These are phyloP conservation scores for Cucurbitaria berberidis DNA, from an alignment of 2,329 filamentous ascomycete species.

Conservation along the genomic window DNA sequence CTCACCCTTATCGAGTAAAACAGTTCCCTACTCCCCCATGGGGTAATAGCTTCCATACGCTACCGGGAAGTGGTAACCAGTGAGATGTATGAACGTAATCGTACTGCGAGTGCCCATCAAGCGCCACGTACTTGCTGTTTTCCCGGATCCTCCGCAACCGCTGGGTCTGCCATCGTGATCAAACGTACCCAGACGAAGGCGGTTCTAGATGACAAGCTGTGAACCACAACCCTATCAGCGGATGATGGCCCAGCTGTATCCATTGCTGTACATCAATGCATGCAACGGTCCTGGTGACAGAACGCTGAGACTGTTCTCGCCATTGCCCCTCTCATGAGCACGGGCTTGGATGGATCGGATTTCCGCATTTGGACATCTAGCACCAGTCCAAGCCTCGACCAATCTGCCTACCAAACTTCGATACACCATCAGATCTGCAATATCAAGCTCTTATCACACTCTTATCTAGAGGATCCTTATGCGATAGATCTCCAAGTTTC, in stretches of 20 bases:
- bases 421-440: conserved; percentile 16
- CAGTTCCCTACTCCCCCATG: conserved; percentile 30
- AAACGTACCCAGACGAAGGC: conserved; percentile 11
- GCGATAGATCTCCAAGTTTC: conserved; percentile 9
- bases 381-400: conserved; percentile 24
- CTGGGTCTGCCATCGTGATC: conserved; percentile 33
- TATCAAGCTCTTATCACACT: conserved; percentile 19
- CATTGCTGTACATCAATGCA: conserved; percentile 18
- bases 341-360: conserved; percentile 38
- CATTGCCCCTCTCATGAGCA: conserved; percentile 34
- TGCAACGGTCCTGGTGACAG: conserved; percentile 28
- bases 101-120: conserved; percentile 22
- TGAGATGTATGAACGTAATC: conserved; percentile 36
- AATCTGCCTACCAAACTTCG: conserved; percentile 22
- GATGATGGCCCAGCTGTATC: conserved; percentile 12
- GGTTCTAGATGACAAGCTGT: conserved; percentile 11
- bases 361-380: conserved; percentile 36
- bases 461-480: conserved; percentile 15
- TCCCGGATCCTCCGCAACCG: conserved; percentile 12
- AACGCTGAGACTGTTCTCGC: conserved; percentile 29
- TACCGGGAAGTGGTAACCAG: conserved; percentile 24
- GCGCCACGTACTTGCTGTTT: conserved; percentile 24
- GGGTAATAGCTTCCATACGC: conserved; percentile 38
- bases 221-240: conserved; percentile 11
- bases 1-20: conserved; percentile 36